phyloP scores from a whole-genome alignment of 176 grass and related monocot genomes.

The Cenchrus purpureus region DNA sequence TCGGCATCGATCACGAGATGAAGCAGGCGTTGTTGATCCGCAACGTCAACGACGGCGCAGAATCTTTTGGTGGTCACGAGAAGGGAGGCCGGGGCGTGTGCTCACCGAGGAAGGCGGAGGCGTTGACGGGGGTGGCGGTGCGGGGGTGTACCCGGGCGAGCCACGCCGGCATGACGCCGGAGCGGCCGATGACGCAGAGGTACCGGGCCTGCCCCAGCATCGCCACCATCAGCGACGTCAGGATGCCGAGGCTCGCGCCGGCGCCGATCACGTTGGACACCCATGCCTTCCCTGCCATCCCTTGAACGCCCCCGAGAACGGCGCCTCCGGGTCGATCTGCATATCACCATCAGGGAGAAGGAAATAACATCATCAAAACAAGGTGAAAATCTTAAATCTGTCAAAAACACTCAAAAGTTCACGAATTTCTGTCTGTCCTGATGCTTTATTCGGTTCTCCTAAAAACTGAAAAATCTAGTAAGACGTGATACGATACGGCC shows the following conservation, averaged over 20 bases:
- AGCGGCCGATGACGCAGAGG: conserved; percentile 90
- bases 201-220: conserved; percentile 96
- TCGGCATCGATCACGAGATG: neutral
- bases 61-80: neutral
- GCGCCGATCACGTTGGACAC: conserved; percentile 84
- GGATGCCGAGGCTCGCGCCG: conserved; percentile 85
- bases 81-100: neutral
- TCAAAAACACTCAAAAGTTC: neutral
- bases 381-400: neutral
- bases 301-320: conserved; percentile 81
- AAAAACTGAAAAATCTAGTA: neutral
- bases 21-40: neutral
- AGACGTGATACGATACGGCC: neutral
- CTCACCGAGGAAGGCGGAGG: conserved; percentile 79
- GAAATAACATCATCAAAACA: neutral
- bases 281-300: conserved; percentile 62
- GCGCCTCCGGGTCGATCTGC: conserved; percentile 90
- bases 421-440: neutral
- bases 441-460: neutral
- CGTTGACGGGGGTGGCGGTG: conserved; percentile 83
- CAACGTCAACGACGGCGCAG: neutral
- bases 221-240: conserved; percentile 85
- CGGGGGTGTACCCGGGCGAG: conserved; percentile 76
- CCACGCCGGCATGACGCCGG: conserved; percentile 75
- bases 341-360: neutral